Percentiles rank a stretch among this genome's conserved stretches.
Conservation (phyloP, 441 rosid genomes). For the Euphorbia celastroides region DNA sequence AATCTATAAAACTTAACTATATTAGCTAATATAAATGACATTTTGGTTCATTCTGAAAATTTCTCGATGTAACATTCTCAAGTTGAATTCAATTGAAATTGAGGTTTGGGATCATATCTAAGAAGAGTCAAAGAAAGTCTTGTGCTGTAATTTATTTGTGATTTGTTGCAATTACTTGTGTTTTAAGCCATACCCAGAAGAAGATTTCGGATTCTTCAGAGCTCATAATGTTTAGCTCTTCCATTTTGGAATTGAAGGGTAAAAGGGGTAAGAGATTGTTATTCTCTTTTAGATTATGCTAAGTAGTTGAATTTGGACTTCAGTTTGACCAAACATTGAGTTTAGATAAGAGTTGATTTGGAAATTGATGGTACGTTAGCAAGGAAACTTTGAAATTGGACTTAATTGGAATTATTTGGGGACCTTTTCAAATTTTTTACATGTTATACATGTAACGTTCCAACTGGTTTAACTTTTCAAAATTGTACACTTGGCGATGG, state of each 20-base stretch:
- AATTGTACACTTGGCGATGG: no score
- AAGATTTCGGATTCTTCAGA: conserved; percentile 52
- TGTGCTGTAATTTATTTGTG: not conserved
- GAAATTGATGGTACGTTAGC: no score
- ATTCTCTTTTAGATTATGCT: not conserved
- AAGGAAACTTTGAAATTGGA: no score
- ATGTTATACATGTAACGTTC: no score
- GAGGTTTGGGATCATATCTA: not conserved
- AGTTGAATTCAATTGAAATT: not conserved
- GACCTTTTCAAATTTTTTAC: no score
- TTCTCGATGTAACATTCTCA: no score
- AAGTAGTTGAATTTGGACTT: not conserved
- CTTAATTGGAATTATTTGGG: no score
- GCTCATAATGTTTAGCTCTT: conserved; percentile 56
- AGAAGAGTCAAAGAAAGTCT: not conserved
- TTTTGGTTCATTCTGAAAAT: no score
- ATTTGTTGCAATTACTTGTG: conserved; percentile 62
- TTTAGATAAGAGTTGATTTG: no score
- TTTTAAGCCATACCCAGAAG: conserved; percentile 81
- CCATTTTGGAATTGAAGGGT: conserved; percentile 86
- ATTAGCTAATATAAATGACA: no score
- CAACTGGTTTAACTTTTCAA: no score
- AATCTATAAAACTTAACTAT: no score
- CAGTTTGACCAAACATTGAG: not conserved
- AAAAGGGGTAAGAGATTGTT: conserved; percentile 43